phyloP scores from a whole-genome alignment of 2,329 filamentous ascomycete species.

The Fusarium staphyleae region DNA sequence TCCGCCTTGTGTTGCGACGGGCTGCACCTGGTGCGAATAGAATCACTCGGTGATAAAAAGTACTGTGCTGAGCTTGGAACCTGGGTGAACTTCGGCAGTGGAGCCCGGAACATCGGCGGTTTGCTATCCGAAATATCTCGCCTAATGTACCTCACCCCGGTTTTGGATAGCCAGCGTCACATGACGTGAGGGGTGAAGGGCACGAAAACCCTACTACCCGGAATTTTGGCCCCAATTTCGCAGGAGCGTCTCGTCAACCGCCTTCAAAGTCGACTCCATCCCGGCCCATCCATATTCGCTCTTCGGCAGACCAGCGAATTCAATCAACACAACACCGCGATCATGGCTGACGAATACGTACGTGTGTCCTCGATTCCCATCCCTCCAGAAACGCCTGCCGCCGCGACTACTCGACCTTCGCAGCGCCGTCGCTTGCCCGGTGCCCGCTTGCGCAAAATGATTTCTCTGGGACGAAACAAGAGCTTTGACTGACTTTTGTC shows the following conservation, averaged over 20 bases:
- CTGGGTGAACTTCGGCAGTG: not conserved
- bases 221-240: slow-evolving; percentile 46
- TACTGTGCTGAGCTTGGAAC: slow-evolving; percentile 1
- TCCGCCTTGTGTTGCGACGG: not conserved
- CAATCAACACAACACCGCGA: slow-evolving; percentile 56
- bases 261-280: slow-evolving; percentile 47
- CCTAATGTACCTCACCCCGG: not conserved
- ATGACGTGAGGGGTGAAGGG: slow-evolving; percentile 48
- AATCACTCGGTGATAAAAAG: not conserved
- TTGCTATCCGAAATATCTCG: slow-evolving; percentile 5
- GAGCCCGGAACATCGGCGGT: slow-evolving; percentile 14
- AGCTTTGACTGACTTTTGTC: slow-evolving; percentile 42
- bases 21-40: not conserved
- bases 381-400: slow-evolving; percentile 30
- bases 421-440: slow-evolving; percentile 9
- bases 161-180: slow-evolving; percentile 36
- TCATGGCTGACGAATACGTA: slow-evolving; percentile 94
- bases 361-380: slow-evolving; percentile 52
- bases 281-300: slow-evolving; percentile 51
- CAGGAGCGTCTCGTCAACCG: slow-evolving; percentile 40
- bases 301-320: slow-evolving; percentile 56
- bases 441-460: slow-evolving; percentile 7
- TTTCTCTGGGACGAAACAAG: slow-evolving; percentile 10
- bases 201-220: slow-evolving; percentile 51
- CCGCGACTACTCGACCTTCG: slow-evolving; percentile 41